Conservation (phyloP, 176 grass and related monocot species). For the Ampelocalamus luodianensis region DNA sequence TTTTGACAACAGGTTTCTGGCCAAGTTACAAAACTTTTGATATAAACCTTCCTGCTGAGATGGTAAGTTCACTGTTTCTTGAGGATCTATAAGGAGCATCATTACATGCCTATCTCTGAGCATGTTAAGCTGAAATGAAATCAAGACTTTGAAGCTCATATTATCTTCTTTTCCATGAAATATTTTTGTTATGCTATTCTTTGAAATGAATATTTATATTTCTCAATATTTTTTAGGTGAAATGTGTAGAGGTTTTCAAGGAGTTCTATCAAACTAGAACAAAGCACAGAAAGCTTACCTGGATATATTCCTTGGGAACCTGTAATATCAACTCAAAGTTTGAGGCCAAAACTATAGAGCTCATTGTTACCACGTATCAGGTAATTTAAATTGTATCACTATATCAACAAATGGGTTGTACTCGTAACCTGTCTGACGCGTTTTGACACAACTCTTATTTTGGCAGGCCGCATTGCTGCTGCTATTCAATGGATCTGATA, state of each 20-base stretch:
- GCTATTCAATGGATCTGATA: constrained; percentile 81
- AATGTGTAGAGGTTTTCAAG: constrained; percentile 92
- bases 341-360: constrained; percentile 74
- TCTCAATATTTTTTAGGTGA: constrained; percentile 61
- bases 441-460: constrained; percentile 13
- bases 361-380: constrained; percentile 96
- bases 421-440: not conserved
- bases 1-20: constrained; percentile 98
- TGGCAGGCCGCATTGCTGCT: constrained; percentile 80
- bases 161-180: not conserved
- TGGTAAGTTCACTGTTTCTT: constrained; percentile 60
- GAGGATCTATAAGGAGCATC: not conserved
- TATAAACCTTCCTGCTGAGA: constrained; percentile 95
- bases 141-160: not conserved
- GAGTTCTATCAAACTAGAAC: constrained; percentile 93
- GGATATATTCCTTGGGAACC: constrained; percentile 98
- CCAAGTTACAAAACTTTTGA: constrained; percentile 97
- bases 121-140: constrained; percentile 18
- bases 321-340: constrained; percentile 90
- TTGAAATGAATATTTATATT: constrained; percentile 13
- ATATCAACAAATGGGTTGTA: not conserved
- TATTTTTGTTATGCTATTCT: not conserved
- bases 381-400: constrained; percentile 36
- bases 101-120: not conserved
- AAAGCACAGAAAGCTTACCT: constrained; percentile 92